Evolutionary conservation across 768 basidiomycete genomes (phyloP), one percentile per base, ranked within the genome.

Genomic region (Calocybe gangraenosa): DNA sequence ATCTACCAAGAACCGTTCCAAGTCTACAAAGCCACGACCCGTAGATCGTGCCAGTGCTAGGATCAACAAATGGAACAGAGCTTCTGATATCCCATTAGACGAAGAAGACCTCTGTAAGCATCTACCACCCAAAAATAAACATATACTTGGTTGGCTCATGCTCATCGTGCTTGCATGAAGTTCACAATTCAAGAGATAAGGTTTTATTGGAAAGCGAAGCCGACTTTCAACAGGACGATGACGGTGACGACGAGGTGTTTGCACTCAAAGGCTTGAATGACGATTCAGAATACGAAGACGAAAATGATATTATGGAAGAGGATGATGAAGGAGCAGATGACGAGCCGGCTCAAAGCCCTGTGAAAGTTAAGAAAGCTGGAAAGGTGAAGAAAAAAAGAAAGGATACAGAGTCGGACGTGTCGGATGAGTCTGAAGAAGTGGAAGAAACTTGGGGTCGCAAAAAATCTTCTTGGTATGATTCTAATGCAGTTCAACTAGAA

Each of bases 241-340:
- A 68, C 13, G 81, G 82, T 11, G 85, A 85, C 30, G 86, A 92
- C 19, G 88, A 93, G 59, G 86, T 93, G n/a, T 87, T 93, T 54
- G 78, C 79, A 7, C 60, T 89, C 49, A 74, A 78, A 40, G 83
- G 81, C 17, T 52, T 91, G 47, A 69, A 74, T 8, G 66, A 75
- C 7, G 71, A 74, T 11, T 8, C 8, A 8, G 73, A 25, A 63
- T 65, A 62, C 11, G 59, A 63, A 21, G 60, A 67, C 43, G 53
- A 48, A 48, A 60, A 70, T 11, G 68, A 69, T 11, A 66, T 69
- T 1, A 45, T 51, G 40, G 65, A 64, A 0, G 66, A 69, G 3
- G 68, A 65, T 11, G 68, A 70, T 20, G 67, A 65, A 0, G 60
- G 66, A 22, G 63, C 65, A 40, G 65, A 62, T 38, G 47, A 51